Evolutionary conservation across 805 yeast species (phyloP).

Genomic region (Saccharomycopsis sp.): DNA sequence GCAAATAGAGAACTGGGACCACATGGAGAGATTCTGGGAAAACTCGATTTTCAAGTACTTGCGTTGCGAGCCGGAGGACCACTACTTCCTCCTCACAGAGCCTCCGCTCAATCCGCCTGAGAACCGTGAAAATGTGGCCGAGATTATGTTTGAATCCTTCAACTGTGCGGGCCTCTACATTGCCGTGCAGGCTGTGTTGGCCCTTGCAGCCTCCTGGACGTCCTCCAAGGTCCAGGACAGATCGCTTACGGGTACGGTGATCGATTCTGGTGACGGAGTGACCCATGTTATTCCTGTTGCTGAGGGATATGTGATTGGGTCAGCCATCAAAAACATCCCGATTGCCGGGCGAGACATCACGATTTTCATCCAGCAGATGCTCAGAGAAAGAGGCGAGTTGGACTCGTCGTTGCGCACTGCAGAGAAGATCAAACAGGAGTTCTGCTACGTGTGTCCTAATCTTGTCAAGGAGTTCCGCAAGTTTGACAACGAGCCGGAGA

Average conservation of each 20-base stretch:
- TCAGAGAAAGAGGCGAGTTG: conserved; percentile 94
- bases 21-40: conserved; percentile 99
- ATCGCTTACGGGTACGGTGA: conserved; percentile 96
- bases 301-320: conserved; percentile 97
- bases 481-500: conserved; percentile 88
- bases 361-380: conserved; percentile 79
- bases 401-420: conserved; percentile 95
- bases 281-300: conserved; percentile 99
- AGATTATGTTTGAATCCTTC: conserved; percentile 97
- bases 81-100: conserved; percentile 88
- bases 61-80: conserved; percentile 98
- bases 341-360: conserved; percentile 99
- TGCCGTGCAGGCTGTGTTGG: conserved; percentile 98
- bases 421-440: conserved; percentile 92
- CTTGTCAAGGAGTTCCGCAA: conserved; percentile 93
- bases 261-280: conserved; percentile 98
- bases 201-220: conserved; percentile 98
- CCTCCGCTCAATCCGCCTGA: conserved; percentile 99
- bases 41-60: conserved; percentile 92
- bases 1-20: conserved; percentile 98
- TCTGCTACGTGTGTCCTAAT: conserved; percentile 96
- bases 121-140: conserved; percentile 97
- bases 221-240: conserved; percentile 91
- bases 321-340: conserved; percentile 95
- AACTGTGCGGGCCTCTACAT: conserved; percentile 98